These are phyloP conservation scores for Fulvia fulva DNA, from an alignment of 2,329 filamentous ascomycete species.

Conservation along the genomic window DNA sequence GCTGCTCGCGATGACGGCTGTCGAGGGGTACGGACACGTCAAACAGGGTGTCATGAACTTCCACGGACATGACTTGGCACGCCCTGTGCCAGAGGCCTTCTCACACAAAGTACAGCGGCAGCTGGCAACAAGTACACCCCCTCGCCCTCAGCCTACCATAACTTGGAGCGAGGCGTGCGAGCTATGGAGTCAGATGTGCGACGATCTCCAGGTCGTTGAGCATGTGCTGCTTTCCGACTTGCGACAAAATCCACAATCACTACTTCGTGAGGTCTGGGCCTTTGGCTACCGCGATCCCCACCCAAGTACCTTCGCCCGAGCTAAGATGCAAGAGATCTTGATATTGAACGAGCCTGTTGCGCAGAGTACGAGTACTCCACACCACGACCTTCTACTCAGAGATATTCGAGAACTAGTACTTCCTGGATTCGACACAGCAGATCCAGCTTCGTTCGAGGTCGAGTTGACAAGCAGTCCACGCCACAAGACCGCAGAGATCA, in stretches of 20 bases:
- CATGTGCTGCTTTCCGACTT: conserved; percentile 18
- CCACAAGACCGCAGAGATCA: conserved; percentile 66
- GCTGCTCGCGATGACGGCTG: conserved; percentile 39
- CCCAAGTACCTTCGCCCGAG: conserved; percentile 77
- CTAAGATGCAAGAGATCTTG: conserved; percentile 48
- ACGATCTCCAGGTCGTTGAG: conserved; percentile 61
- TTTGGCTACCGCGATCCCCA: conserved; percentile 68
- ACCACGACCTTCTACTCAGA: conserved; percentile 70
- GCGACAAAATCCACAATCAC: conserved; percentile 22
- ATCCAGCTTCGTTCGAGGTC: conserved; percentile 69
- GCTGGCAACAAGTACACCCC: conserved; percentile 88
- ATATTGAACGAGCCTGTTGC: conserved; percentile 70
- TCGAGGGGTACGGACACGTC: conserved; percentile 36
- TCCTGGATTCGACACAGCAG: conserved; percentile 65
- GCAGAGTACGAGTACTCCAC: conserved; percentile 61
- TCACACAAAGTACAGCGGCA: conserved; percentile 87
- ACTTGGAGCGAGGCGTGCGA: conserved; percentile 67
- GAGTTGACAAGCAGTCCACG: conserved; percentile 71
- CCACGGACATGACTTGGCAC: conserved; percentile 58
- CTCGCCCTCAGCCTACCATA: conserved; percentile 78
- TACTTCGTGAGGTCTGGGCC: conserved; percentile 47
- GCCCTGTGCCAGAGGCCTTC: conserved; percentile 70
- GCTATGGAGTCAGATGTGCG: conserved; percentile 66
- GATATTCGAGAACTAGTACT: conserved; percentile 77
- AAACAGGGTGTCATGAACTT: not conserved